Evolutionary conservation across 1,284 basidiomycete species (phyloP).

Genomic region (Papiliotrema nemorosa): DNA sequence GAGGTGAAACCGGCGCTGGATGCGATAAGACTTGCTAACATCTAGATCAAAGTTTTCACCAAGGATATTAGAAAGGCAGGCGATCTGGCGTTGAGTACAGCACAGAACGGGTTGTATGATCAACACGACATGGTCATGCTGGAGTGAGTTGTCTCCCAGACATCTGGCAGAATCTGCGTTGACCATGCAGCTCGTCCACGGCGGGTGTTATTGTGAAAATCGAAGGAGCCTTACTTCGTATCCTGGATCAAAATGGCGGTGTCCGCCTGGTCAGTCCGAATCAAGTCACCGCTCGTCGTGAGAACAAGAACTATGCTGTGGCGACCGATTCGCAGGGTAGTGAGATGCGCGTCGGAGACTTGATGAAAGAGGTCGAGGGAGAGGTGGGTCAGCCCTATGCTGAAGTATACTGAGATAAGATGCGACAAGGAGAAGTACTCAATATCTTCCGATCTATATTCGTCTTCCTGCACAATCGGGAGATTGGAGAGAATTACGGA

Average conservation of each 20-base stretch:
- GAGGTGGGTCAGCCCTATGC: constrained; percentile 56
- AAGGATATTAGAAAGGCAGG: constrained; percentile 97
- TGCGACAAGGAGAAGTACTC: constrained; percentile 86
- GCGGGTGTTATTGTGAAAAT: constrained; percentile 98
- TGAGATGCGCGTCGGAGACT: constrained; percentile 68
- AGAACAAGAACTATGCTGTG: constrained; percentile 71
- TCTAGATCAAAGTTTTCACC: constrained; percentile 87
- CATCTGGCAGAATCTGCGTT: constrained; percentile 1
- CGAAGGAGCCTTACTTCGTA: constrained; percentile 89
- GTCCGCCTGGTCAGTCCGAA: constrained; percentile 86
- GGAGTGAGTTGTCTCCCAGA: constrained; percentile 61
- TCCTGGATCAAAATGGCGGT: constrained; percentile 91
- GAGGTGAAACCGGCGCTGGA: constrained; percentile 57
- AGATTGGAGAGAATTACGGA: constrained; percentile 84
- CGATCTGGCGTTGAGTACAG: constrained; percentile 86
- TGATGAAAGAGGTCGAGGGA: constrained; percentile 88
- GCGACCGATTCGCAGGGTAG: constrained; percentile 88
- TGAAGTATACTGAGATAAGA: constrained; percentile 48
- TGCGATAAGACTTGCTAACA: constrained; percentile 2
- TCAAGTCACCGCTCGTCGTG: constrained; percentile 87
- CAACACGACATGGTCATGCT: constrained; percentile 95
- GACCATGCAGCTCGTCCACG: constrained; percentile 68
- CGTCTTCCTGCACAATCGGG: constrained; percentile 91
- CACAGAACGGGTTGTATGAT: constrained; percentile 88
- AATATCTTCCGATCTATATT: constrained; percentile 95